Evolutionary conservation across 2,329 filamentous ascomycete species (phyloP).

Genomic region (Geosmithia morbida): DNA sequence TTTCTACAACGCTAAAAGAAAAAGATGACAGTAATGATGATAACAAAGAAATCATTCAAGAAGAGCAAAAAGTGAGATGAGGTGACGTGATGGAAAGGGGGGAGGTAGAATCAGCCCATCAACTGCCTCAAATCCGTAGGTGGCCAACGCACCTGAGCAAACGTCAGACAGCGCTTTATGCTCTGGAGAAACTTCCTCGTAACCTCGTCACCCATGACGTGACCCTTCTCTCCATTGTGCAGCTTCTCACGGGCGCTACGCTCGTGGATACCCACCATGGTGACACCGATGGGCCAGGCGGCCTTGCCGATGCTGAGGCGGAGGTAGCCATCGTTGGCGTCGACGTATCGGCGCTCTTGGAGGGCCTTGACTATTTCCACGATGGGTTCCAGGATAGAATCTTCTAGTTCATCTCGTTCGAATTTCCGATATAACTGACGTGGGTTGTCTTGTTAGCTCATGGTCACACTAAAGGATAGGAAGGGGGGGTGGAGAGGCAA

Average conservation of each 20-base stretch:
- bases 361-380: conserved; percentile 86
- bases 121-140: conserved; percentile 84
- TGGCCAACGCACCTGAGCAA: conserved; percentile 93
- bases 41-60: too few species aligned
- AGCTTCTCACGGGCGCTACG: conserved; percentile 89
- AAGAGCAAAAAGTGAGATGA: not conserved
- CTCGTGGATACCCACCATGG: conserved; percentile 99
- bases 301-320: conserved; percentile 89
- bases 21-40: too few species aligned
- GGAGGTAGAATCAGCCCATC: conserved; percentile 60
- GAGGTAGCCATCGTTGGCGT: conserved; percentile 92
- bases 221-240: conserved; percentile 73
- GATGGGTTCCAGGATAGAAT: conserved; percentile 66
- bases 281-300: conserved; percentile 97
- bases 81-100: too few species aligned
- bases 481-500: not conserved
- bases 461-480: not conserved
- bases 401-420: conserved; percentile 66
- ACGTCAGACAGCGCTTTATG: conserved; percentile 92
- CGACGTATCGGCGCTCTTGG: conserved; percentile 82
- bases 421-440: conserved; percentile 74
- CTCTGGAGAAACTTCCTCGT: conserved; percentile 95
- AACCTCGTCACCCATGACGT: conserved; percentile 94
- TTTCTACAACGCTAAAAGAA: too few species aligned
- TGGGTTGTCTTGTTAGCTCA: not conserved